These are phyloP conservation scores for Crithidia bombi DNA, from an alignment of 208 protist genomes.

Conservation along the genomic window DNA sequence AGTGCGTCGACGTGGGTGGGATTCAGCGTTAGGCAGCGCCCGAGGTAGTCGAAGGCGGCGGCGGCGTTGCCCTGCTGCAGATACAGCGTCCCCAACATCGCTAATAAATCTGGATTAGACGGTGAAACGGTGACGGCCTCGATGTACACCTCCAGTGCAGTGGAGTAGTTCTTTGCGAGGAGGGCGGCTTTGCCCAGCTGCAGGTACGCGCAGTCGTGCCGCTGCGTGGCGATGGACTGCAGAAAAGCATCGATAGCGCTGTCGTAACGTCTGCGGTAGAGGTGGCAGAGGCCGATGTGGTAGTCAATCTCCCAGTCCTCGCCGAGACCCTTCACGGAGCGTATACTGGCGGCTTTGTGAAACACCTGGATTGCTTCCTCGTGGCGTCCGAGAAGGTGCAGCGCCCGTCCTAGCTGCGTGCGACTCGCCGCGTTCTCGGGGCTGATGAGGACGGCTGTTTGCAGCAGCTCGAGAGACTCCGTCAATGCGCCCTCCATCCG, in stretches of 20 bases:
- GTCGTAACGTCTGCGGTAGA: conserved; percentile 78
- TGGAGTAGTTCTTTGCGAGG: conserved; percentile 58
- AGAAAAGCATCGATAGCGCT: conserved; percentile 82
- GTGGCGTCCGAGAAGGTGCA: conserved; percentile 93
- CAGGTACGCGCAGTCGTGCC: conserved; percentile 92
- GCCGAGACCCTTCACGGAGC: conserved; percentile 34
- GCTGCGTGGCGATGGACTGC: conserved; percentile 82
- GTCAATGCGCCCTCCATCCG: conserved; percentile 91
- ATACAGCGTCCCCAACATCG: conserved; percentile 91
- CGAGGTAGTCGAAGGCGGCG: conserved; percentile 93
- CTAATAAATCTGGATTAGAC: conserved; percentile 94
- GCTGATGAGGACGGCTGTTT: conserved; percentile 89
- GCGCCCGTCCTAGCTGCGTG: conserved; percentile 93
- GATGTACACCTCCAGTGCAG: conserved; percentile 79
- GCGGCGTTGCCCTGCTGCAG: conserved; percentile 76
- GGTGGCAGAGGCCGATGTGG: conserved; percentile 92
- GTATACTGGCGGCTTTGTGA: conserved; percentile 74
- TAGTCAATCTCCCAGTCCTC: conserved; percentile 94
- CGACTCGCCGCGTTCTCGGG: conserved; percentile 87
- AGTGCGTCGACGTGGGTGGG: conserved; percentile 90
- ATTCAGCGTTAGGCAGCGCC: conserved; percentile 91
- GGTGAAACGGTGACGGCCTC: conserved; percentile 90
- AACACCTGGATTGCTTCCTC: conserved; percentile 91
- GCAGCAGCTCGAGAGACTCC: conserved; percentile 95
- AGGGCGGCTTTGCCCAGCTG: conserved; percentile 90